A percentile compares a stretch with the other conserved stretches of the same genome.
Conservation (phyloP, 306 rosid species). For the Casuarina equisetifolia region DNA sequence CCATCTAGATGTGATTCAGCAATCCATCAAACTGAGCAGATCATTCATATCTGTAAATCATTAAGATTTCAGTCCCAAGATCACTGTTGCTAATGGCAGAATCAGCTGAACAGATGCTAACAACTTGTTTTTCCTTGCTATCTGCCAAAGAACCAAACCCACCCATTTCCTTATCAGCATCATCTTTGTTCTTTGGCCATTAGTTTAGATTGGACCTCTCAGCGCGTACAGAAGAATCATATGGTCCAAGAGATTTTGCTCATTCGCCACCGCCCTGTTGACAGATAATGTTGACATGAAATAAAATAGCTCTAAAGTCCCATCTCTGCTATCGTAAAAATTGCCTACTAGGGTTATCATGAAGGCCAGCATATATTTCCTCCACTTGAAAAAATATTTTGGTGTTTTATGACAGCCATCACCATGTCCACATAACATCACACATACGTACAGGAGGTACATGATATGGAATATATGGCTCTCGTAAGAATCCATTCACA, state of each 20-base stretch:
- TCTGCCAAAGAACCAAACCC: too few species aligned
- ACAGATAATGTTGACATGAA: constrained; percentile 21
- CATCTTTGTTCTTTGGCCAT: constrained; percentile 1
- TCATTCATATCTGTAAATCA: too few species aligned
- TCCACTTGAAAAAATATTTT: constrained; percentile 24
- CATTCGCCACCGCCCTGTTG: constrained; percentile 18
- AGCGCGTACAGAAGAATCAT: constrained; percentile 32
- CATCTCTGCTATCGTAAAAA: constrained; percentile 25
- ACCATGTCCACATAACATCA: neutral
- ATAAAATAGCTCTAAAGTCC: constrained; percentile 21
- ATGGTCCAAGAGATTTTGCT: constrained; percentile 21
- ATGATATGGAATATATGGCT: constrained; percentile 37
- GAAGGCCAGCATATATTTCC: constrained; percentile 36
- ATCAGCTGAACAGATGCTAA: neutral
- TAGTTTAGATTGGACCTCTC: neutral
- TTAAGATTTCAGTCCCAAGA: too few species aligned
- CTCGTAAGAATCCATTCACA: constrained; percentile 38
- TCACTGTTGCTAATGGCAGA: neutral
- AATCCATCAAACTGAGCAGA: too few species aligned
- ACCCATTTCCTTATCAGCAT: constrained; percentile 1
- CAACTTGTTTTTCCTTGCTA: neutral
- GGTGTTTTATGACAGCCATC: constrained; percentile 20
- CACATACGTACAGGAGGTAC: constrained; percentile 40
- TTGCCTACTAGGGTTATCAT: constrained; percentile 27
- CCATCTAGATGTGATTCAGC: neutral